These are phyloP conservation scores for Colletotrichum sp. DNA, from an alignment of 2,329 filamentous ascomycete species.

Conservation along the genomic window DNA sequence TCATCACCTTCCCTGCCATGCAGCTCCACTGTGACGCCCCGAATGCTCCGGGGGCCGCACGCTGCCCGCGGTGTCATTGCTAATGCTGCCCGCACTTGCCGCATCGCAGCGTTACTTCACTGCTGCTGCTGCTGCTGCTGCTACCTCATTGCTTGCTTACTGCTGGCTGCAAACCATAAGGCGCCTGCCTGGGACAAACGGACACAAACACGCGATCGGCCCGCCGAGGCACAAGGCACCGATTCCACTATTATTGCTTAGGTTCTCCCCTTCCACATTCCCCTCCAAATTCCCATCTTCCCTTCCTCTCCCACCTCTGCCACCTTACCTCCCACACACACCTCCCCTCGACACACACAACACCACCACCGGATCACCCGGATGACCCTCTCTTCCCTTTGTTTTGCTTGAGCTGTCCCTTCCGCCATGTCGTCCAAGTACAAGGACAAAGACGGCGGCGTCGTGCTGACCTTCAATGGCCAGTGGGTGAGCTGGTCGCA, in stretches of 20 bases:
- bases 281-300: neutral
- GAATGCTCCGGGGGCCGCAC: neutral
- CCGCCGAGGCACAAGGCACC: slow-evolving; percentile 1
- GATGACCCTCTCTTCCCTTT: slow-evolving; percentile 27
- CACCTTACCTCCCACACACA: neutral
- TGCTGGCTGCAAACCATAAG: neutral
- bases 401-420: slow-evolving; percentile 5
- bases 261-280: neutral
- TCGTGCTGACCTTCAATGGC: slow-evolving; percentile 74
- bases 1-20: slow-evolving; percentile 17
- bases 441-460: slow-evolving; percentile 69
- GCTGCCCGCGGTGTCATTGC: neutral
- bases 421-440: slow-evolving; percentile 53
- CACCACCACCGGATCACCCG: slow-evolving; percentile 32
- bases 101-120: neutral
- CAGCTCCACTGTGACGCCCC: neutral
- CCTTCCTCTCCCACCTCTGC: neutral
- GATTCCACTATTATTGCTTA: neutral
- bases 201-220: neutral
- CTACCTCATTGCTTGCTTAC: neutral
- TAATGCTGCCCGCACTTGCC: neutral
- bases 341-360: neutral
- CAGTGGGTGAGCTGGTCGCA: slow-evolving; percentile 92
- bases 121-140: neutral
- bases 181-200: neutral